Conservation (phyloP, 768 basidiomycete species). For the Mycena metata region DNA sequence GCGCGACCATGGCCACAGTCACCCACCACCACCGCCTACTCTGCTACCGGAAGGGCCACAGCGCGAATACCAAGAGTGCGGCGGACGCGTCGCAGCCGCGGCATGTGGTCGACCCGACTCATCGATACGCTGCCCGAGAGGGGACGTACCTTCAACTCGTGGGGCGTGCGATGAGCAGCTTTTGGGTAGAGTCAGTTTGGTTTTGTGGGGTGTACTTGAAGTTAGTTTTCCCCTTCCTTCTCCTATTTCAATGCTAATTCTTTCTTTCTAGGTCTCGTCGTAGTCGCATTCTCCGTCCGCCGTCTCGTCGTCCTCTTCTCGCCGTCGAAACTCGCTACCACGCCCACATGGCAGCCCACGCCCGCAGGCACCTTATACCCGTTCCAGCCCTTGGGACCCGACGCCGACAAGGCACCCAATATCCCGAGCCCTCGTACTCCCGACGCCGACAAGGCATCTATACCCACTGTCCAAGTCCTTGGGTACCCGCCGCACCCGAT, state of each 20-base stretch:
- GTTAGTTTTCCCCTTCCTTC: not conserved
- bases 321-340: constrained; percentile 5
- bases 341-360: constrained; percentile 16
- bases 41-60: constrained; percentile 7
- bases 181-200: constrained; percentile 6
- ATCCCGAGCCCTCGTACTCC: not conserved
- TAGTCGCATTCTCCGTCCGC: not conserved
- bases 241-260: not conserved
- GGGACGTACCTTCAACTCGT: constrained; percentile 27
- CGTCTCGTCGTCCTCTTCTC: constrained; percentile 6
- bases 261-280: not conserved
- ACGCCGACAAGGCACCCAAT: constrained; percentile 18
- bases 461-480: too few relatives aligned
- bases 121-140: constrained; percentile 17
- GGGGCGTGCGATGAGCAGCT: constrained; percentile 25
- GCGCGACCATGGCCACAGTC: not conserved
- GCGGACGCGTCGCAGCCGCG: constrained; percentile 26
- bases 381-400: not conserved
- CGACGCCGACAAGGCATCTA: constrained; percentile 2
- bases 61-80: constrained; percentile 22
- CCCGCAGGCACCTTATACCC: constrained; percentile 8
- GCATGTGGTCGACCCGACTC: constrained; percentile 21
- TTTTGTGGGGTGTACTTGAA: not conserved
- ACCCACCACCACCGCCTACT: constrained; percentile 1
- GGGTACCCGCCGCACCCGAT: not conserved